Conservation (phyloP, 768 basidiomycete genomes). For the Gyrodon lividus region DNA sequence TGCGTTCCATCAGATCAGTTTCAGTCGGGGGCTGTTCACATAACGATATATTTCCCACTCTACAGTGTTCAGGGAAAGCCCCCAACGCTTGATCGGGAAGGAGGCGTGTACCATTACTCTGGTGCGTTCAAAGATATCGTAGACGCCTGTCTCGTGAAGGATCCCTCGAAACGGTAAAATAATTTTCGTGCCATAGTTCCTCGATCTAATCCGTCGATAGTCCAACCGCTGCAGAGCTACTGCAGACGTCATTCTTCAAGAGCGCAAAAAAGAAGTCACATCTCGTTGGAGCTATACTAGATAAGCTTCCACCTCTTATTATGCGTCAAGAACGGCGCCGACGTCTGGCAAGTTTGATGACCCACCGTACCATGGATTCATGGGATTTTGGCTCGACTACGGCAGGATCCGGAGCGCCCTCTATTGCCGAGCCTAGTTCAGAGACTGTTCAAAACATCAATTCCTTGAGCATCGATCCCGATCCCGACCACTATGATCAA, state of each 20-base stretch:
- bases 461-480: conserved; percentile 5
- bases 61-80: conserved; percentile 71
- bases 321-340: conserved; percentile 69
- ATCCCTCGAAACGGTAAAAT: conserved; percentile 69
- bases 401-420: conserved; percentile 34
- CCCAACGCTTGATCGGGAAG: conserved; percentile 73
- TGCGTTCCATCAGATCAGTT: conserved; percentile 28
- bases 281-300: conserved; percentile 74
- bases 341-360: conserved; percentile 35
- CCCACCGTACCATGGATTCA: conserved; percentile 61
- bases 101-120: conserved; percentile 73
- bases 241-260: conserved; percentile 78
- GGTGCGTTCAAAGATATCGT: conserved; percentile 82
- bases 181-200: background rate
- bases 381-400: conserved; percentile 71
- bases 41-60: background rate
- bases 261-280: conserved; percentile 74
- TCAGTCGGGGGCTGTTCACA: background rate
- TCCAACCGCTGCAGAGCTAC: conserved; percentile 75
- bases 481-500: conserved; percentile 5
- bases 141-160: conserved; percentile 79
- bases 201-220: conserved; percentile 36
- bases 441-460: conserved; percentile 4
- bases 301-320: conserved; percentile 70
- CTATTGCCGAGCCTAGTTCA: conserved; percentile 6